Evolutionary conservation across 768 basidiomycete genomes (phyloP).

Genomic region (Tylopilus subfusipes): DNA sequence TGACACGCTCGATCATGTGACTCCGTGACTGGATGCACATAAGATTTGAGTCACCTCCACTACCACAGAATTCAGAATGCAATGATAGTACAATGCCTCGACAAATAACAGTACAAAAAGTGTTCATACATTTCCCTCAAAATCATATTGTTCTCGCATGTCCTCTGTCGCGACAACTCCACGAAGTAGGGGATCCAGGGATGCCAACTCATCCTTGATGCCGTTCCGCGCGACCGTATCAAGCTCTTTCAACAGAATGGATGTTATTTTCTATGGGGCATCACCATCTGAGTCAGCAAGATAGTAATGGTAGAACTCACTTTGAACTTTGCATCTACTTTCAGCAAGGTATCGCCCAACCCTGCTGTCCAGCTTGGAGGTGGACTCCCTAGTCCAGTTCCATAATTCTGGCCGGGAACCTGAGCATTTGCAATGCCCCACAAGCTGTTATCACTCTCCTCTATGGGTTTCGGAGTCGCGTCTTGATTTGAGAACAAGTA

Average conservation of each 20-base stretch:
- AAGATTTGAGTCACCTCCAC: constrained; percentile 18
- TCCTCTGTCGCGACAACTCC: constrained; percentile 46
- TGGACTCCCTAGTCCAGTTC: constrained; percentile 42
- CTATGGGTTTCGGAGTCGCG: constrained; percentile 37
- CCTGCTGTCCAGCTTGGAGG: constrained; percentile 60
- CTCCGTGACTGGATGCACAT: constrained; percentile 24
- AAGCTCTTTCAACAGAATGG: constrained; percentile 74
- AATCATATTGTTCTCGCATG: constrained; percentile 40
- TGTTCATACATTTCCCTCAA: constrained; percentile 37
- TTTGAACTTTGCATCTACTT: constrained; percentile 83
- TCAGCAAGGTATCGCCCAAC: constrained; percentile 70
- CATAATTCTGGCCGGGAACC: constrained; percentile 27
- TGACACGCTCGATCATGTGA: constrained; percentile 16
- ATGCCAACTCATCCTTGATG: constrained; percentile 80
- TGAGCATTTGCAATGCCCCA: constrained; percentile 69
- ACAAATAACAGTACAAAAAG: constrained; percentile 4
- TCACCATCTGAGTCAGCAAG: constrained; percentile 1
- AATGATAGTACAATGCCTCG: constrained; percentile 24
- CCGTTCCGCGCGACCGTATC: constrained; percentile 76
- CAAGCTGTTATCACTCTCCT: constrained; percentile 50
- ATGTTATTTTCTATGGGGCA: constrained; percentile 74
- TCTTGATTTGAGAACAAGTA: constrained; percentile 56
- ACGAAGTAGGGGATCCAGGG: constrained; percentile 72
- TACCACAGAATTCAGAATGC: constrained; percentile 3
- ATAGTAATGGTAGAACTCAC: constrained; percentile 37